Evolutionary conservation across 345 rosid genomes (phyloP).

Genomic region (Acer saccharum): DNA sequence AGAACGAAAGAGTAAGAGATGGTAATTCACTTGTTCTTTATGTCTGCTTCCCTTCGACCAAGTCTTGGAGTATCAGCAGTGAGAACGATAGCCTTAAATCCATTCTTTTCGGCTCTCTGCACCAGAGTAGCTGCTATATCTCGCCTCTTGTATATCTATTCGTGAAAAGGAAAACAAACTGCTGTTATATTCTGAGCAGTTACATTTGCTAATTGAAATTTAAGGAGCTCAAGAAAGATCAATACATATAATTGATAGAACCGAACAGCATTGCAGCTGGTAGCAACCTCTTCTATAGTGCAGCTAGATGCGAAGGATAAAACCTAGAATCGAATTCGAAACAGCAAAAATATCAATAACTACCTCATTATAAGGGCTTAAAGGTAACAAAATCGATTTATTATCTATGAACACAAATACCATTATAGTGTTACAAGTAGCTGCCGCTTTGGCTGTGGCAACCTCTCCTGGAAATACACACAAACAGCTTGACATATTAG

Average conservation of each 20-base stretch:
- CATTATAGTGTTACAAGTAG: constrained; percentile 79
- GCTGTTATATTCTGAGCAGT: neutral
- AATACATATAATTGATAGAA: constrained; percentile 78
- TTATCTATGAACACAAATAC: constrained; percentile 29
- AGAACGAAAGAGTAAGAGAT: constrained; percentile 18
- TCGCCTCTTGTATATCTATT: constrained; percentile 65
- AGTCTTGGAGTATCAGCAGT: constrained; percentile 87
- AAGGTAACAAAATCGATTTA: neutral
- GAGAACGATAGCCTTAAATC: constrained; percentile 80
- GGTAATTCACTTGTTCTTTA: constrained; percentile 67
- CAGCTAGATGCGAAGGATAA: constrained; percentile 59
- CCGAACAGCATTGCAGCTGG: constrained; percentile 75
- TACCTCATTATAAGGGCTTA: neutral
- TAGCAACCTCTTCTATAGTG: constrained; percentile 86
- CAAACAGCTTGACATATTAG: constrained; percentile 19
- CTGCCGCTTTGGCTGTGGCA: constrained; percentile 92
- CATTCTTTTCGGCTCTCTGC: constrained; percentile 81
- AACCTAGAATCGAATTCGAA: constrained; percentile 37
- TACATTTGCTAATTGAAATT: neutral
- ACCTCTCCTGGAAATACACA: constrained; percentile 60
- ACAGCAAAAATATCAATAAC: neutral
- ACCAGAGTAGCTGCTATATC: constrained; percentile 57
- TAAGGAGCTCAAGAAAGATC: constrained; percentile 9
- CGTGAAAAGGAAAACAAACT: neutral
- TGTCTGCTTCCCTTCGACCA: constrained; percentile 88